Conservation (phyloP, 2,329 filamentous ascomycete species). For the Pezicula radicicola region DNA sequence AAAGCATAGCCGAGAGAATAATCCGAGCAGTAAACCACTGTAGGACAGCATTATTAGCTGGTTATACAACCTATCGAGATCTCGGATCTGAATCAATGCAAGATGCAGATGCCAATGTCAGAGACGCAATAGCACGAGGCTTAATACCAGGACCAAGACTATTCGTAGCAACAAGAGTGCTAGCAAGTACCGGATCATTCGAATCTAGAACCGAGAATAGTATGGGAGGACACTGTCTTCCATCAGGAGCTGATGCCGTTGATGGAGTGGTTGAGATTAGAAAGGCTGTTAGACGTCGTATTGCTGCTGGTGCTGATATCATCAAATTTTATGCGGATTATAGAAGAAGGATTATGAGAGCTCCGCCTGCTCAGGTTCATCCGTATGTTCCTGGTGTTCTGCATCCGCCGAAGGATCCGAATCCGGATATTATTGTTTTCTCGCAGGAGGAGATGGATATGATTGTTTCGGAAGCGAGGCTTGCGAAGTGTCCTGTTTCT, state of each 20-base stretch:
- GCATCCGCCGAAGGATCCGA: conserved; percentile 35
- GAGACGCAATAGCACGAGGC: conserved; percentile 52
- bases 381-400: conserved; percentile 23
- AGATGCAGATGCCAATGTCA: conserved; percentile 46
- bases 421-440: conserved; percentile 43
- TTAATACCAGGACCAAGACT: conserved; percentile 51
- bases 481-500: conserved; percentile 38
- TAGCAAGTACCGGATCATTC: conserved; percentile 48
- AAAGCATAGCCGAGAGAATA: conserved; percentile 53
- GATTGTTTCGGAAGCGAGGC: conserved; percentile 44
- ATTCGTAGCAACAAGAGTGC: conserved; percentile 49
- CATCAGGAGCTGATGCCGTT: conserved; percentile 38
- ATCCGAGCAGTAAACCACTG: conserved; percentile 52
- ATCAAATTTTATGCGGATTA: conserved; percentile 53
- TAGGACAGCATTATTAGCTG: conserved; percentile 49
- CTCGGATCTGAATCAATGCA: conserved; percentile 50
- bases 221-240: conserved; percentile 26
- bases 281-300: conserved; percentile 41
- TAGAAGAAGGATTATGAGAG: conserved; percentile 40
- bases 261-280: conserved; percentile 46
- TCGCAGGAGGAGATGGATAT: conserved; percentile 46
- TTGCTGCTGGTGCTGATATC: conserved; percentile 46
- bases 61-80: conserved; percentile 57
- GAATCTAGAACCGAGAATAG: conserved; percentile 45
- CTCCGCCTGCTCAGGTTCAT: conserved; percentile 31